Evolutionary conservation across 164 flowering plant species (phyloP).

Genomic region (Umbellularia californica): DNA sequence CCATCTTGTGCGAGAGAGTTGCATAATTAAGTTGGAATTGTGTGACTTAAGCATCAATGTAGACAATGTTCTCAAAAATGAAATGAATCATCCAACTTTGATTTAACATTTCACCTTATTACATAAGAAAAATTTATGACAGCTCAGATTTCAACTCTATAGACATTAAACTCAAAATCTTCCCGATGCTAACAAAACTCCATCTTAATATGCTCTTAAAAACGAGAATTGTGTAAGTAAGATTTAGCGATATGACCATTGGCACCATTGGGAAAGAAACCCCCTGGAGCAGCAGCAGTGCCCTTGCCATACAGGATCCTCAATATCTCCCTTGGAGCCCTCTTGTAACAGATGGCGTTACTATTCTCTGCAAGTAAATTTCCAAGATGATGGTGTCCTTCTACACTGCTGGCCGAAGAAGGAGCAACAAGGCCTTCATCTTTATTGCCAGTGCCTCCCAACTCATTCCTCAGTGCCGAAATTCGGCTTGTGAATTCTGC

Average conservation of each 20-base stretch:
- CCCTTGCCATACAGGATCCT: constrained; percentile 24
- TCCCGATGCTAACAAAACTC: too few relatives aligned
- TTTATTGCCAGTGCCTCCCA: constrained; percentile 44
- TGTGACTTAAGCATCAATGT: too few relatives aligned
- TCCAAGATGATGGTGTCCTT: constrained; percentile 26
- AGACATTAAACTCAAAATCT: too few relatives aligned
- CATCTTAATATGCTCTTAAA: too few relatives aligned
- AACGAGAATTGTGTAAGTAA: constrained; percentile 1
- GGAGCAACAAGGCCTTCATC: constrained; percentile 68
- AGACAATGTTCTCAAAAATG: too few relatives aligned
- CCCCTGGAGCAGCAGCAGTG: constrained; percentile 21
- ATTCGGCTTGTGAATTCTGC: constrained; percentile 59
- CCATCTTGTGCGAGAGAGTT: too few relatives aligned
- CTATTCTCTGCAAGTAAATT: constrained; percentile 33
- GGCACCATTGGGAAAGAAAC: constrained; percentile 28
- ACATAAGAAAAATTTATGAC: too few relatives aligned
- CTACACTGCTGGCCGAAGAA: constrained; percentile 2
- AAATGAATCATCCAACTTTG: too few relatives aligned
- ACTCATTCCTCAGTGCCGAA: constrained; percentile 52
- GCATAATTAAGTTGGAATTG: too few relatives aligned
- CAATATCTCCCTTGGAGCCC: constrained; percentile 25
- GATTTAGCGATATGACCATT: constrained; percentile 21
- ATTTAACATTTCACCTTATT: too few relatives aligned
- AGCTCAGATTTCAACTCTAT: too few relatives aligned
- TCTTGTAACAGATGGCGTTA: not conserved